These are phyloP conservation scores for Circinella umbellata DNA, from an alignment of 371 early-diverging fungal species.

Conservation along the genomic window DNA sequence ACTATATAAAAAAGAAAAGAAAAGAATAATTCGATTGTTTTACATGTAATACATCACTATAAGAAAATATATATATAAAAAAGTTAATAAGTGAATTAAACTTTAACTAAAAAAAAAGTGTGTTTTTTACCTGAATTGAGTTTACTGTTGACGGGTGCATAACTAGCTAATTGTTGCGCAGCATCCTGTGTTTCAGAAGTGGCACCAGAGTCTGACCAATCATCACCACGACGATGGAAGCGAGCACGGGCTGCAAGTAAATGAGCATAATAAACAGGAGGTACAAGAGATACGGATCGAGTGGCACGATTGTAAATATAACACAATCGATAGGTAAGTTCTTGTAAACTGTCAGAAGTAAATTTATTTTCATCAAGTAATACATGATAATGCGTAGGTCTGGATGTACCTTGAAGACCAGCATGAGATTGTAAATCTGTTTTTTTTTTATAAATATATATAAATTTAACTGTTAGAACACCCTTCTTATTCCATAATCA, in stretches of 20 bases:
- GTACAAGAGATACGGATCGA: conserved; percentile 80
- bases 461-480: not conserved
- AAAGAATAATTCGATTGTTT: not conserved
- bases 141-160: conserved; percentile 37
- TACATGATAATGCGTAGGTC: conserved; percentile 91
- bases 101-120: not conserved
- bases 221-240: conserved; percentile 70
- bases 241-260: conserved; percentile 82
- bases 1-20: too few relatives aligned
- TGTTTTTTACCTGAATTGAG: conserved; percentile 31
- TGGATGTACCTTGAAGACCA: conserved; percentile 91
- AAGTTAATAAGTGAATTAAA: not conserved
- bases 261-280: conserved; percentile 94
- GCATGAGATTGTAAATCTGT: conserved; percentile 80
- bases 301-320: conserved; percentile 90
- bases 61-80: not conserved
- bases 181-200: conserved; percentile 44
- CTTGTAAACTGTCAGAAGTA: conserved; percentile 75
- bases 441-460: not conserved
- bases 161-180: conserved; percentile 46
- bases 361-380: conserved; percentile 87
- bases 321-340: conserved; percentile 88
- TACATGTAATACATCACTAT: conserved; percentile 34
- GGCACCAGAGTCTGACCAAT: conserved; percentile 52
- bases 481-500: not conserved